Base-by-base conservation (phyloP, 2,329 filamentous ascomycete genomes). In the Drechslerella stenobrocha region DNA sequence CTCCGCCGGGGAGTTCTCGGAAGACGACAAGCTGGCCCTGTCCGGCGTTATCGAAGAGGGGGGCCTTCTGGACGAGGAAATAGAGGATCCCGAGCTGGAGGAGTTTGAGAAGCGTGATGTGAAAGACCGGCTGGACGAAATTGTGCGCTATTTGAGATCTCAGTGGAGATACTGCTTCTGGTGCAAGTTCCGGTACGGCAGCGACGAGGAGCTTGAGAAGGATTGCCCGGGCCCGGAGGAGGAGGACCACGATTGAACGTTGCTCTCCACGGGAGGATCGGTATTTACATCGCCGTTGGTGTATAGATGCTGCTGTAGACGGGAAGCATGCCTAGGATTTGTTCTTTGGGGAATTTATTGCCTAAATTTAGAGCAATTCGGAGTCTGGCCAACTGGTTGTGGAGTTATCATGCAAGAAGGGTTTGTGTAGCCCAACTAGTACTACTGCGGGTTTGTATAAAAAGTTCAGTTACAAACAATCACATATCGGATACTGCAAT, bases 141-240 rank as follows among this genome's bases (percentile, higher is more conserved):
- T 95, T 11, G 81, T 96, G 7, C 75, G 78, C 15, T 85, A 88
- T 76, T 76, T 98, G 55, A 82, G 93, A 34, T 79, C 84, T 48
- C 82, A 82, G 74, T 84, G 90, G 74, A 77, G 81, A 44, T 98
- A 98, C 75, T 98, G 93, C 78, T 96, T 96, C 75, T 98, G 91
- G 88, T 98, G 93, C 77, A 97, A 96, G 76, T 87, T 82, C 76
- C 80, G 80, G 52, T 98, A 96, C 75, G 82, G 85, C 0, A 56
- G 34, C 9, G 85, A 90, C 73, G 79, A 78, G 32, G 77, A 79
- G 32, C 86, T 96, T 87, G 89, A 93, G 3, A 45, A 7, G 9
- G 91, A 89, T 0, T 98, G 93, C 79, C 92, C 93, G 0, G 93
- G 93, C 32, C 88, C 85, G 0, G 93, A 96, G 77, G 90, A 96